A percentile compares a stretch with the other conserved stretches of the same genome.
phyloP scores from a whole-genome alignment of 2,329 filamentous ascomycete genomes.

The Pseudopithomyces maydicus region DNA sequence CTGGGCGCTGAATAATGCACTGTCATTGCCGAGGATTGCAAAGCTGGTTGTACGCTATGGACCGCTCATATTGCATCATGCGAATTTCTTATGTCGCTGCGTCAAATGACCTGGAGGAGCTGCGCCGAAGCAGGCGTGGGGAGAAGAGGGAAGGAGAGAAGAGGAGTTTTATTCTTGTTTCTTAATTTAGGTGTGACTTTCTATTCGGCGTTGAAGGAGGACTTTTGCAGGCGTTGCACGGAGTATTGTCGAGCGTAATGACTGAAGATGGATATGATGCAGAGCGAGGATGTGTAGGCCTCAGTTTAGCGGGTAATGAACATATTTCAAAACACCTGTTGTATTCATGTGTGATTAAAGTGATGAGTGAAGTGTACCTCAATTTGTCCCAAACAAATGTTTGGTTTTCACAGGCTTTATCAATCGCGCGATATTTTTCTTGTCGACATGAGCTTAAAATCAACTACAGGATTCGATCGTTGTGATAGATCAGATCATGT shows the following conservation, averaged over 20 bases:
- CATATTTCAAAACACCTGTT: background rate
- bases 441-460: too few relatives aligned
- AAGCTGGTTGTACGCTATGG: too few relatives aligned
- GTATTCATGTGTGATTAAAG: background rate
- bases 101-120: background rate
- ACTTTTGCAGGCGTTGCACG: slow-evolving; percentile 5
- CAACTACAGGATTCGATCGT: too few relatives aligned
- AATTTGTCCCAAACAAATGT: background rate
- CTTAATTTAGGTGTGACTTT: slow-evolving; percentile 10
- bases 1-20: slow-evolving; percentile 19
- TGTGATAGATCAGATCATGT: background rate
- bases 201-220: slow-evolving; percentile 9
- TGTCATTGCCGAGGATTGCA: background rate
- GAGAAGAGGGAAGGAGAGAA: background rate
- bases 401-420: too few relatives aligned
- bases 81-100: slow-evolving; percentile 4
- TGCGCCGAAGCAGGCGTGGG: background rate
- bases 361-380: background rate
- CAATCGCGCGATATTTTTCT: too few relatives aligned
- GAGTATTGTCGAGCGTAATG: slow-evolving; percentile 31
- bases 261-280: slow-evolving; percentile 21
- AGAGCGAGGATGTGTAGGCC: slow-evolving; percentile 7
- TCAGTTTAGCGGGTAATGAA: background rate
- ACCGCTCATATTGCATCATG: background rate
- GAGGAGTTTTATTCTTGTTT: slow-evolving; percentile 10